A percentile compares a stretch with the other conserved stretches of the same genome.
Evolutionary conservation across 1,284 basidiomycete genomes (phyloP).

Genomic region (Ganoderma lingzhi): DNA sequence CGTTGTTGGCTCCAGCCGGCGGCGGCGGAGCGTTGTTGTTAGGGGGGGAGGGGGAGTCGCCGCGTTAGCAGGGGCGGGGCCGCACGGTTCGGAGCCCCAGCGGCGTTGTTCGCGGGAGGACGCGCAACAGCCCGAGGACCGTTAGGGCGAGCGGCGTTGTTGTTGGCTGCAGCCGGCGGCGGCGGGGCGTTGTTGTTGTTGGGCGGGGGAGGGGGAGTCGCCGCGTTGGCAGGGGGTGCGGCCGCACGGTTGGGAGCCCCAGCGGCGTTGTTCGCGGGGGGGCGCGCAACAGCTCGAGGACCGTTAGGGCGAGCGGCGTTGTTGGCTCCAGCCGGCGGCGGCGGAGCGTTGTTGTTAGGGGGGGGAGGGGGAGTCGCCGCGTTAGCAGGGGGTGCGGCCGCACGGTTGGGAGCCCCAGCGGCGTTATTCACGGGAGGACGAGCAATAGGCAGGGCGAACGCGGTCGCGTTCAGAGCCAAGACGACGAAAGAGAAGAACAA

Average conservation of each 20-base stretch:
- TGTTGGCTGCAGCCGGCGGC: neutral
- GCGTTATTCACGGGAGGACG: neutral
- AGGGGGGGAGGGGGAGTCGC: neutral
- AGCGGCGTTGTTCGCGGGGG: neutral
- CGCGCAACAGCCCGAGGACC: constrained; percentile 3
- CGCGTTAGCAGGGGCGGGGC: neutral
- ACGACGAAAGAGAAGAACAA: constrained; percentile 6
- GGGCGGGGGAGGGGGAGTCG: no score
- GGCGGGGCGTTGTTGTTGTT: no score
- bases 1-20: neutral
- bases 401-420: neutral
- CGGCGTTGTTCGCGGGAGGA: neutral
- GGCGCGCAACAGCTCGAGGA: neutral
- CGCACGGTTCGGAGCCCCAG: neutral
- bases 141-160: neutral
- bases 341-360: neutral
- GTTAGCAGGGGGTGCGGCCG: neutral
- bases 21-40: neutral
- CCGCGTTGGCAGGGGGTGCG: no score
- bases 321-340: neutral
- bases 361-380: neutral
- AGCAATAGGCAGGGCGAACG: constrained; percentile 9
- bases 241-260: no score
- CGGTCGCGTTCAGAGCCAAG: constrained; percentile 13
- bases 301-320: neutral